phyloP scores from a whole-genome alignment of 257 asterid species.

The Nicotiana attenuata region DNA sequence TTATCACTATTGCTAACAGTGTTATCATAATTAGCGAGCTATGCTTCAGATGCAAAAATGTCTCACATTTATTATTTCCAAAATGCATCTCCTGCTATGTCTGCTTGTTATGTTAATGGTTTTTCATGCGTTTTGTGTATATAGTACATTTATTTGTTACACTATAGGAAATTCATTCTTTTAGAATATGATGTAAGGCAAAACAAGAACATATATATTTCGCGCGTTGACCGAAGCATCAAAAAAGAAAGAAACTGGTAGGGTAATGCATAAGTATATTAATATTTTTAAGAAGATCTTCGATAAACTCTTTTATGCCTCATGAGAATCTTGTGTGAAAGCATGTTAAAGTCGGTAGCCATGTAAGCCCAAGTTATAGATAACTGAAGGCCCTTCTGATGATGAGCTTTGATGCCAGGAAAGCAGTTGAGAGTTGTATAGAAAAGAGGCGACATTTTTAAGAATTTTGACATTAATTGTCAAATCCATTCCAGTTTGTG shows the following conservation, averaged over 20 bases:
- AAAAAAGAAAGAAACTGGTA: no score
- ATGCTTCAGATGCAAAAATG: not conserved
- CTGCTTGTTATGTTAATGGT: no score
- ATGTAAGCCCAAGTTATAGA: conserved; percentile 40
- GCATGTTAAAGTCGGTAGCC: conserved; percentile 46
- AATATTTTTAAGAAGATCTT: no score
- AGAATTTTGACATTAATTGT: not conserved
- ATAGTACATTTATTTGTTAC: no score
- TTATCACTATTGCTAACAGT: not conserved
- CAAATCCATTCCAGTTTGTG: not conserved
- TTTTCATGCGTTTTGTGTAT: not conserved
- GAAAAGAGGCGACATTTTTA: no score
- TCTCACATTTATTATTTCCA: not conserved
- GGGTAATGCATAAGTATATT: no score
- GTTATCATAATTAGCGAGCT: not conserved
- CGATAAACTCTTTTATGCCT: no score
- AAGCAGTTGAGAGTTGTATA: no score
- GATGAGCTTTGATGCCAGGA: conserved; percentile 71
- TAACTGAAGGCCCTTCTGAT: conserved; percentile 60
- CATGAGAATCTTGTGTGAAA: conserved; percentile 52
- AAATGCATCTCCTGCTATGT: not conserved
- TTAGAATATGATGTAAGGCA: not conserved
- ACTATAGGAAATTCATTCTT: not conserved
- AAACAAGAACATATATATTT: no score
- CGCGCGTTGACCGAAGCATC: not conserved